Base-by-base conservation (phyloP, 2,329 filamentous ascomycete genomes). In the Pseudocercospora macadamiae region DNA sequence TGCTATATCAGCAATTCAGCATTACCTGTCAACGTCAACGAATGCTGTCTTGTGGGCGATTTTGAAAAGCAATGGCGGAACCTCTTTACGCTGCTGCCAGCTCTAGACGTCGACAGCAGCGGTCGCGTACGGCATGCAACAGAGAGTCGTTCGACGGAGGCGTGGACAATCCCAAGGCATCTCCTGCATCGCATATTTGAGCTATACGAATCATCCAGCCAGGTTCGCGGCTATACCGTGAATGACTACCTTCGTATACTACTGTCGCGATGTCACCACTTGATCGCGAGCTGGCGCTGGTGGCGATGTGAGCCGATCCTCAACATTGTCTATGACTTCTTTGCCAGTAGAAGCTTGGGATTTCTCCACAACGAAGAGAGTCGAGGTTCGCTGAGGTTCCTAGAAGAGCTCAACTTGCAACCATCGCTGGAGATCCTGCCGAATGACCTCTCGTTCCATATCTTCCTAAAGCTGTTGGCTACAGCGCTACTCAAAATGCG, bases 211-310 rank as follows among this genome's bases (percentile, higher is more conserved):
- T 65, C 70, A 3, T 80, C 77, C 26, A 75, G 74, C 26, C 69
- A 66, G 9, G 66, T 68, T 1, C 73, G 74, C 30, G 75, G 76
- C 12, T 66, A 76, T 7, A 80, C 76, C n/a, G 75, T 83, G 59
- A 85, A 86, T 63, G 77, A 75, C 14, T 87, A 87, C 62, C 72
- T 84, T 49, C 79, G 82, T 52, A 71, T 76, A 6, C 69, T 80
- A 21, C 76, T 86, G 45, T 75, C 75, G 10, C 75, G 85, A 62
- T 86, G 83, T 64, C 79, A 82, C 64, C 70, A 76, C 36, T 73
- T 87, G 19, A 78, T 86, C 48, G 77, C 77, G 30, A 65, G 65
- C 25, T 87, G 84, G 85, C 78, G 80, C 14, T 87, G 84, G 84
- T 76, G 74, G 55, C 77, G 77, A 64, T 85, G 83, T 66, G 84